Evolutionary conservation across 345 rosid genomes (phyloP), one percentile per base, ranked within the genome.

Genomic region (Salix suchowensis): DNA sequence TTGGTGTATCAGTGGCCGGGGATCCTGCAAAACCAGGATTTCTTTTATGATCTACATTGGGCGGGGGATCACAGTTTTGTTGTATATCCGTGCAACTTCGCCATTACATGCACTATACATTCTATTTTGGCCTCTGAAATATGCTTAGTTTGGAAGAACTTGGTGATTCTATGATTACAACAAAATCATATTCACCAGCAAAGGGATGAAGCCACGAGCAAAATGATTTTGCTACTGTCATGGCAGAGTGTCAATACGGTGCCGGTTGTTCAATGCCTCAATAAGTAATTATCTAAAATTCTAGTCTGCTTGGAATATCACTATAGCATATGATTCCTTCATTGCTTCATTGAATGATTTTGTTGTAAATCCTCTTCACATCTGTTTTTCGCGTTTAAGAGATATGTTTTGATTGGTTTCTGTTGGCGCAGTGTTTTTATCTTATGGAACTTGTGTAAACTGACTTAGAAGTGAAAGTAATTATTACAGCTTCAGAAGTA

Each of bases 1-100:
- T 46, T 67, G 64, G 30, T 81, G 74, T 64, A 28, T 34, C 88
- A 89, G 92, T 54, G 78, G 88, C 78, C 6, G 68, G 76, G 54
- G 85, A 81, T 46, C 80, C 85, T 67, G 64, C 79, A 9, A 84
- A 78, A 55, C 80, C 50, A 81, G 77, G 85, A 69, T 55, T 42
- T 7, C 21, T 32, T 32, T 58, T 65, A 39, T 82, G 64, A 84
- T 68, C 65, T 4, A 34, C 72, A 55, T 55, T 15, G 5, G 74
- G 39, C 50, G 37, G 76, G 21, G 24, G 42, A 28, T 68, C 48
- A 28, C 26, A 37, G 39, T 40, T 62, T 65, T 52, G 30, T 74
- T 39, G 16, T 55, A 39, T 7, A 23, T 18, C 12, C 60, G 7
- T 34, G 12, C 24, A 23, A 65, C 30, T 58, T 14, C 65, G 40